These are phyloP conservation scores for Ceratobasidium sp. DNA, from an alignment of 1,284 basidiomycete species.

Conservation along the genomic window DNA sequence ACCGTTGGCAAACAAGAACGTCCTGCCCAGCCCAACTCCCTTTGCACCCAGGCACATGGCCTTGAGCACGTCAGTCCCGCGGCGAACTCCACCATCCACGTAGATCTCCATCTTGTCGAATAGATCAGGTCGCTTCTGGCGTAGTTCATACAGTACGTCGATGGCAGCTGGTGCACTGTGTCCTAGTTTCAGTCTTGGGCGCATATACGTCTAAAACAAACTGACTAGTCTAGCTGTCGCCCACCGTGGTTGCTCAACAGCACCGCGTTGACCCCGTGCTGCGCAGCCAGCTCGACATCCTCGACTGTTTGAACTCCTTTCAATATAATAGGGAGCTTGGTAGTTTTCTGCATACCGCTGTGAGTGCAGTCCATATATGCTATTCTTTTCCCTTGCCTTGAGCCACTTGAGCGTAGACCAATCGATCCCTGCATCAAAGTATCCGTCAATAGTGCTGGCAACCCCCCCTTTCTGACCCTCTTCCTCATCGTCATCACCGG, in stretches of 20 bases:
- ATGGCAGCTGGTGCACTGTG: constrained; percentile 52
- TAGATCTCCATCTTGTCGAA: constrained; percentile 59
- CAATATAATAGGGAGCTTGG: constrained; percentile 55
- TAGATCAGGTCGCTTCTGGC: constrained; percentile 54
- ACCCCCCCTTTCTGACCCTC: constrained; percentile 41
- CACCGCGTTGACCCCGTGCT: constrained; percentile 59
- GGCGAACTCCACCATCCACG: constrained; percentile 60
- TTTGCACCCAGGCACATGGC: constrained; percentile 62
- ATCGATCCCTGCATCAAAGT: constrained; percentile 44
- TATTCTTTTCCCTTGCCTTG: constrained; percentile 37
- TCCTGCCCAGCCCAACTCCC: constrained; percentile 61
- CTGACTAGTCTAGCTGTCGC: constrained; percentile 52
- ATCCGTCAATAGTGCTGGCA: constrained; percentile 41
- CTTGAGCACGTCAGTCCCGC: constrained; percentile 63
- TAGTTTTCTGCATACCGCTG: constrained; percentile 46
- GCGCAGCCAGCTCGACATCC: constrained; percentile 54
- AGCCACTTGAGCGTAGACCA: constrained; percentile 44
- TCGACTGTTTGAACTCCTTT: constrained; percentile 60
- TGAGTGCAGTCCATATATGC: background rate
- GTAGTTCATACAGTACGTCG: constrained; percentile 55
- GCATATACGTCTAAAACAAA: background rate
- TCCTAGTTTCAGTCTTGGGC: background rate
- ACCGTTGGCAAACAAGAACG: constrained; percentile 59
- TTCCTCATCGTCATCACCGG: constrained; percentile 35
- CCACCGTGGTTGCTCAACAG: constrained; percentile 59